phyloP scores from a whole-genome alignment of 441 rosid genomes.

The Eutrema salsugineum region DNA sequence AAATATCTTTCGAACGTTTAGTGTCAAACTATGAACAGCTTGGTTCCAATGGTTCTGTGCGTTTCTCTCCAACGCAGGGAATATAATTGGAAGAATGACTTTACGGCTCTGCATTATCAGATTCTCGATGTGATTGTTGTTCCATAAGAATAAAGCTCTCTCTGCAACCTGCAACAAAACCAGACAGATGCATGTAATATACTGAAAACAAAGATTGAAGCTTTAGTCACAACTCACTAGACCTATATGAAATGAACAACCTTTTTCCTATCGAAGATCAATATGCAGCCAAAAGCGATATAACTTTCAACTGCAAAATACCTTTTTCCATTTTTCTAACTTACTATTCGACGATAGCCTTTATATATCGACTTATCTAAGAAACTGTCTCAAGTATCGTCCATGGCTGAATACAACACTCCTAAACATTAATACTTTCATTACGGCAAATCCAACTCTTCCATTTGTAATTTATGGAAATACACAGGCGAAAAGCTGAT shows the following conservation, averaged over 20 bases:
- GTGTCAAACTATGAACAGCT: constrained; percentile 64
- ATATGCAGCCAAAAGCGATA: neutral
- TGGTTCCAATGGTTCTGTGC: constrained; percentile 68
- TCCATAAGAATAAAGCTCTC: constrained; percentile 75
- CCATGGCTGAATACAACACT: neutral
- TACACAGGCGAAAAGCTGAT: neutral
- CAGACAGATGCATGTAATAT: neutral
- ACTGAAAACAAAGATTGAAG: constrained; percentile 4
- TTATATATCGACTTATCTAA: neutral
- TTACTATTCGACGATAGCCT: neutral
- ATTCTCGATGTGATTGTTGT: constrained; percentile 76
- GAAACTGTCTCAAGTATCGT: neutral
- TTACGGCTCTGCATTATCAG: constrained; percentile 61
- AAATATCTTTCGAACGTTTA: constrained; percentile 62
- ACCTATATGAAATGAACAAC: neutral
- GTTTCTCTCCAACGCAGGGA: constrained; percentile 64
- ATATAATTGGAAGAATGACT: constrained; percentile 61
- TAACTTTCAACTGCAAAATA: neutral
- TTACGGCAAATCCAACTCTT: neutral
- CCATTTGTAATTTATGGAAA: no score
- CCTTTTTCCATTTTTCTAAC: neutral
- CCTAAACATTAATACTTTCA: neutral
- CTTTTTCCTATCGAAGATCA: neutral
- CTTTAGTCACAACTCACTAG: neutral
- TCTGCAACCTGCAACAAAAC: constrained; percentile 67